Base-by-base conservation (phyloP, 2,329 filamentous ascomycete species). In the Phyllosticta citriasiana region DNA sequence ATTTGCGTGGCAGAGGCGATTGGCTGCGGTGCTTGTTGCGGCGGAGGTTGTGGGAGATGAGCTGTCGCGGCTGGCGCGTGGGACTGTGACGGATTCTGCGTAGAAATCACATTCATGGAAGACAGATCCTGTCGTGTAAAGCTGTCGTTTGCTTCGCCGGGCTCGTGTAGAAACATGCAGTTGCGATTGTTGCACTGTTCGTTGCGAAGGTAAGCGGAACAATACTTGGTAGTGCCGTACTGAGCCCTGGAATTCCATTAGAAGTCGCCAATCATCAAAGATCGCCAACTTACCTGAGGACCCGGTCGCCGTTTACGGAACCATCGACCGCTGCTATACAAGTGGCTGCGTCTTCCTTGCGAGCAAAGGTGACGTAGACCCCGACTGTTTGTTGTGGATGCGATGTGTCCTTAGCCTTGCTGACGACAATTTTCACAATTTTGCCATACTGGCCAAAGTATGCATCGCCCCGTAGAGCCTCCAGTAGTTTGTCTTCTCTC, bases 381-480 rank as follows among this genome's bases (percentile, higher is more conserved):
- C 94, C 94, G 4, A 99, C 87, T 0, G 92, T 95, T 68, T 94
- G 89, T 66, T 91, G 89, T 60, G 81, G 79, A 61, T 82, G 79
- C 35, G 81, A 79, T 54, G 81, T 80, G 64, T 93, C 90, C 74
- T 96, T 96, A 51, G 91, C 85, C 74, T 96, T 97, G 80, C 92
- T 97, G 66, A 99, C 96, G 60, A 96, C 96, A 61, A 99, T 97
- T 75, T 99, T 99, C 71, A 96, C 88, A 67, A 99, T 99, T 71
- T 93, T 94, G 67, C 94, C 94, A 72, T 99, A 99, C 74, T 99
- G 94, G 5, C 94, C 94, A 69, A 99, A 99, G 72, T 97, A 99
- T 70, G 97, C 89, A 56, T 86, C 85, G 64, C 92, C 92, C 61
- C 95, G 87, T 55, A 99, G 79, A 0, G 92, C 97, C 74, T 93